Evolutionary conservation across 169 alveolate genomes (phyloP).

Genomic region (Plasmodium chabaudi): DNA sequence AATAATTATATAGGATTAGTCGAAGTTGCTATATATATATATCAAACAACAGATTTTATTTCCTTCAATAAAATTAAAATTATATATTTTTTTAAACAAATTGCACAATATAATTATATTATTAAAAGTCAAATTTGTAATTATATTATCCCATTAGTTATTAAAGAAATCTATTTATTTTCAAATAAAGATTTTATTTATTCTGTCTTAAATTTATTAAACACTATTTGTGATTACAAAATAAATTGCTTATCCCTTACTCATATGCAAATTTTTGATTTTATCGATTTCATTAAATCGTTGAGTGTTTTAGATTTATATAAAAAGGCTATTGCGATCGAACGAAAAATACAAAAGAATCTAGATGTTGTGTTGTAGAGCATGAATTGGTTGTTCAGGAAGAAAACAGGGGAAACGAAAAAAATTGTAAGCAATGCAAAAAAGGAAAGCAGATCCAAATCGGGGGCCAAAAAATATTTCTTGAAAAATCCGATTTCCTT

Average conservation of each 20-base stretch:
- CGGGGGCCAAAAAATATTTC: no score
- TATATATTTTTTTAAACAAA: constrained; percentile 45
- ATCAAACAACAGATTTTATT: constrained; percentile 26
- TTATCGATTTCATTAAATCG: constrained; percentile 22
- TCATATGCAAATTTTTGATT: constrained; percentile 7
- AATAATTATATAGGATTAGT: constrained; percentile 36
- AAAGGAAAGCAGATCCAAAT: no score
- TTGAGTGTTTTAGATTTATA: constrained; percentile 34
- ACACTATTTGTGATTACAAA: constrained; percentile 24
- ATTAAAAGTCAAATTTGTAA: constrained; percentile 26
- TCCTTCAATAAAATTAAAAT: constrained; percentile 31
- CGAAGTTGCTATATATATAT: constrained; percentile 23
- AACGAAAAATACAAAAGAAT: constrained; percentile 9
- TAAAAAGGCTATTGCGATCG: constrained; percentile 16
- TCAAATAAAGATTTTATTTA: constrained; percentile 34
- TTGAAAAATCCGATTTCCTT: no score
- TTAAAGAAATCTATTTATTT: constrained; percentile 44
- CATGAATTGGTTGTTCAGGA: no score
- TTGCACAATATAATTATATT: constrained; percentile 9
- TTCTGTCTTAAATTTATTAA: constrained; percentile 36
- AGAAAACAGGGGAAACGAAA: no score
- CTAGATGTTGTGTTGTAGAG: not conserved
- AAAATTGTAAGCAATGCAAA: no score
- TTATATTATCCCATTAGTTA: constrained; percentile 31
- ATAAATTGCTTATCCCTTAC: constrained; percentile 17